Percentiles rank a stretch among this genome's conserved stretches.
Evolutionary conservation across 2,329 filamentous ascomycete genomes (phyloP).

Genomic region (Fusarium sp.): DNA sequence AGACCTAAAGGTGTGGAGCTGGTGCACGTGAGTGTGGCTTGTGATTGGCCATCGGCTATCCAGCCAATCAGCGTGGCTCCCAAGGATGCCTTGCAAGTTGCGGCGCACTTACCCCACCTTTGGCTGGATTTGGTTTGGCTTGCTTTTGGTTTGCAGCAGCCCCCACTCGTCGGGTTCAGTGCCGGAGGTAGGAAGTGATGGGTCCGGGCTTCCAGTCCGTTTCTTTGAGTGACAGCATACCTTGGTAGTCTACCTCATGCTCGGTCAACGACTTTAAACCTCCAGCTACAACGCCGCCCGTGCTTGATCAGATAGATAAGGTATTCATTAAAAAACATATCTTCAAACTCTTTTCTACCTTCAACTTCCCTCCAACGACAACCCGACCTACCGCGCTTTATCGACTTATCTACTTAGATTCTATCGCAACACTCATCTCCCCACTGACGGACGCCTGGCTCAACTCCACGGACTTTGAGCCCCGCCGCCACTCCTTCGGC

Average conservation of each 20-base stretch:
- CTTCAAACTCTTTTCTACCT: background rate
- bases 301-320: too few relatives aligned
- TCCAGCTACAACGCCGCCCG: too few relatives aligned
- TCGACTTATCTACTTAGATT: conserved; percentile 11
- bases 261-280: background rate
- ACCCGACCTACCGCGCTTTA: conserved; percentile 8
- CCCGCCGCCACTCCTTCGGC: conserved; percentile 43
- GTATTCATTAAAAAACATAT: background rate
- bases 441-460: conserved; percentile 30
- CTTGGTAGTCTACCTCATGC: background rate
- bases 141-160: conserved; percentile 5
- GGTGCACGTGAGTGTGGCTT: background rate
- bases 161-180: conserved; percentile 27
- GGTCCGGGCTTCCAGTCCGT: conserved; percentile 14
- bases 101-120: conserved; percentile 38
- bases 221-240: conserved; percentile 37
- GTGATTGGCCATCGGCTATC: conserved; percentile 28
- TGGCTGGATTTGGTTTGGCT: conserved; percentile 13
- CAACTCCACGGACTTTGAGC: conserved; percentile 30
- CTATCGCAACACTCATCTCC: conserved; percentile 26
- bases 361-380: background rate
- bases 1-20: conserved; percentile 53
- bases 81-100: conserved; percentile 9
- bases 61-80: conserved; percentile 34
- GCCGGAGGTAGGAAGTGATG: conserved; percentile 9